phyloP scores from a whole-genome alignment of 768 basidiomycete species.

The Russula abietina region DNA sequence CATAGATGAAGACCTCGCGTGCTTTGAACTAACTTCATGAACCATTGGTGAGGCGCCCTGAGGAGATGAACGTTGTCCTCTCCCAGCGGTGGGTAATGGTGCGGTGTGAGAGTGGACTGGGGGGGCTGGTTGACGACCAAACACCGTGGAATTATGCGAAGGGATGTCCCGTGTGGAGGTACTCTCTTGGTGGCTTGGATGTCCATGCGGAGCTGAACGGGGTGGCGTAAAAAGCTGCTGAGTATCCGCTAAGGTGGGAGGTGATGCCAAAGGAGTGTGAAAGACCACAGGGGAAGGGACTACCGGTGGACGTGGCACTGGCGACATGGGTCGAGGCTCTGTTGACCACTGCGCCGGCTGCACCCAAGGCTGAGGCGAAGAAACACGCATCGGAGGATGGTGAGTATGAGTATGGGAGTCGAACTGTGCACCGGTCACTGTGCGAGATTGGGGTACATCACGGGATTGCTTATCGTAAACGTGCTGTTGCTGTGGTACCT shows the following conservation, averaged over 20 bases:
- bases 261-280: not conserved
- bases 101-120: constrained; percentile 6
- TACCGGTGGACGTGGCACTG: not conserved
- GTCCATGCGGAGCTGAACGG: not conserved
- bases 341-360: constrained; percentile 9
- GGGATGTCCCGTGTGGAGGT: not conserved
- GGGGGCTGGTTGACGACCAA: not conserved
- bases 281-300: constrained; percentile 20
- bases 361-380: constrained; percentile 10
- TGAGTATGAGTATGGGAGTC: not conserved
- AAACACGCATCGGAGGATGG: not conserved
- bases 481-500: constrained; percentile 4
- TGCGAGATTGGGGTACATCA: not conserved
- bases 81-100: not conserved
- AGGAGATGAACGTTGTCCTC: constrained; percentile 12
- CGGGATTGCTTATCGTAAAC: constrained; percentile 12
- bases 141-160: not conserved
- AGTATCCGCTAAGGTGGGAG: constrained; percentile 1
- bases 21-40: constrained; percentile 12
- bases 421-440: constrained; percentile 1
- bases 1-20: constrained; percentile 6
- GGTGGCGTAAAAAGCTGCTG: not conserved
- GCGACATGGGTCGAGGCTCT: constrained; percentile 13
- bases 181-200: constrained; percentile 2
- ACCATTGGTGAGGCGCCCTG: not conserved